Percentiles rank a stretch among this genome's conserved stretches.
Evolutionary conservation across 805 yeast genomes (phyloP).

Genomic region (Kuraishia capsulata): DNA sequence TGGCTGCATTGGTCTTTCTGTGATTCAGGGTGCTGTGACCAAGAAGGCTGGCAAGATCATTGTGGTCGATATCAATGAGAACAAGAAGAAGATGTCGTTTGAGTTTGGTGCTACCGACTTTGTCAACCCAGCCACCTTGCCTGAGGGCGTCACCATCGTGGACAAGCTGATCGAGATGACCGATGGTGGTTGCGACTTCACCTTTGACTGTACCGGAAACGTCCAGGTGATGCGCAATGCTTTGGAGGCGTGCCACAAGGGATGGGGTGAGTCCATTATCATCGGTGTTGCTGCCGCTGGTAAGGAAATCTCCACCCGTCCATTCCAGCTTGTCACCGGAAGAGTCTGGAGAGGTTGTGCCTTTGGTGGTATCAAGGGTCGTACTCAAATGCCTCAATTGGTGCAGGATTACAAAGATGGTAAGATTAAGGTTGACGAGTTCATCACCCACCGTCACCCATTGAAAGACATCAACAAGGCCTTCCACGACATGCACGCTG

Average conservation of each 20-base stretch:
- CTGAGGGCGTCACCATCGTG: constrained; percentile 68
- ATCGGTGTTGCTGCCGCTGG: constrained; percentile 99
- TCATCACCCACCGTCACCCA: constrained; percentile 82
- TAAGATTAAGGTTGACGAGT: constrained; percentile 83
- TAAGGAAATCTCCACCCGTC: constrained; percentile 91
- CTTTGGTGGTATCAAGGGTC: constrained; percentile 98
- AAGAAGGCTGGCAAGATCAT: constrained; percentile 77
- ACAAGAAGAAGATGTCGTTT: constrained; percentile 76
- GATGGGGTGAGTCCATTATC: constrained; percentile 94
- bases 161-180: constrained; percentile 80
- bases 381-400: constrained; percentile 86
- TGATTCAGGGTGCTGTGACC: constrained; percentile 86
- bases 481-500: constrained; percentile 90
- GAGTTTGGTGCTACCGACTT: constrained; percentile 96
- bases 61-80: constrained; percentile 80
- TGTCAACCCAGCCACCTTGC: constrained; percentile 72
- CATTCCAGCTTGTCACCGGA: constrained; percentile 98
- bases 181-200: constrained; percentile 94
- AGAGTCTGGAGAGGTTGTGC: constrained; percentile 99
- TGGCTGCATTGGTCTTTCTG: constrained; percentile 95
- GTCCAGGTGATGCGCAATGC: constrained; percentile 93
- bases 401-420: constrained; percentile 82
- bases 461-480: constrained; percentile 78
- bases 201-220: constrained; percentile 98
- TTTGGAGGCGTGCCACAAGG: constrained; percentile 94